Conservation (phyloP, 352 stramenopile species). For the Aphanomyces stellatus region DNA sequence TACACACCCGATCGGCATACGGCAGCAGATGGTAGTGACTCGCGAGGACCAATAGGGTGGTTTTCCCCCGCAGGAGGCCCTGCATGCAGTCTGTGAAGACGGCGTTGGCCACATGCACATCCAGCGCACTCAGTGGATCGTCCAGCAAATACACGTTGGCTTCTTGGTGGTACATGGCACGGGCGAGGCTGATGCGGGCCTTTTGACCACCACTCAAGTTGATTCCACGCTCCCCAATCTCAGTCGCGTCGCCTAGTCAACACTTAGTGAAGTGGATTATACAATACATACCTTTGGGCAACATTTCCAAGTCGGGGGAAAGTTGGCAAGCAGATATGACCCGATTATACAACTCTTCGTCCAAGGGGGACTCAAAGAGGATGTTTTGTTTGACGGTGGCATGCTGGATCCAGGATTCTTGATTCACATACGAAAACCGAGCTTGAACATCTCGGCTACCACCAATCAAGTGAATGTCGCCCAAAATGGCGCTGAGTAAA, state of each 20-base stretch:
- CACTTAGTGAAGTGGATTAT: too few species aligned
- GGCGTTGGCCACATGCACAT: slow-evolving; percentile 93
- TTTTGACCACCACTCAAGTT: slow-evolving; percentile 35
- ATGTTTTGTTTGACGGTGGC: slow-evolving; percentile 94
- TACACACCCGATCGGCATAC: slow-evolving; percentile 42
- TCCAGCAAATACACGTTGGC: slow-evolving; percentile 96
- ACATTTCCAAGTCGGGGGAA: slow-evolving; percentile 37
- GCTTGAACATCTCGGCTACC: slow-evolving; percentile 44
- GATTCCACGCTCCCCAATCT: slow-evolving; percentile 47
- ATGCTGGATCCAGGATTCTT: slow-evolving; percentile 96
- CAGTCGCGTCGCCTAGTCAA: slow-evolving; percentile 60
- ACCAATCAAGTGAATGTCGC: slow-evolving; percentile 57
- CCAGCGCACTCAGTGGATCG: slow-evolving; percentile 93
- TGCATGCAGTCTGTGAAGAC: slow-evolving; percentile 94
- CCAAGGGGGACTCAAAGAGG: slow-evolving; percentile 78
- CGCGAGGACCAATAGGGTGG: slow-evolving; percentile 90
- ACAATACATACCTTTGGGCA: slow-evolving; percentile 39
- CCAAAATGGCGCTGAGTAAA: slow-evolving; percentile 61
- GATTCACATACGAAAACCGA: slow-evolving; percentile 88
- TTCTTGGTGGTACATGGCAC: slow-evolving; percentile 40
- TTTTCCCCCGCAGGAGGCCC: slow-evolving; percentile 71
- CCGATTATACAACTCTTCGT: slow-evolving; percentile 31
- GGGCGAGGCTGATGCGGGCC: slow-evolving; percentile 27
- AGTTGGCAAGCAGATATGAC: background rate
- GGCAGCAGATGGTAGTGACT: slow-evolving; percentile 87